phyloP scores from a whole-genome alignment of 352 stramenopile species.

The Nothophytophthora sp. region DNA sequence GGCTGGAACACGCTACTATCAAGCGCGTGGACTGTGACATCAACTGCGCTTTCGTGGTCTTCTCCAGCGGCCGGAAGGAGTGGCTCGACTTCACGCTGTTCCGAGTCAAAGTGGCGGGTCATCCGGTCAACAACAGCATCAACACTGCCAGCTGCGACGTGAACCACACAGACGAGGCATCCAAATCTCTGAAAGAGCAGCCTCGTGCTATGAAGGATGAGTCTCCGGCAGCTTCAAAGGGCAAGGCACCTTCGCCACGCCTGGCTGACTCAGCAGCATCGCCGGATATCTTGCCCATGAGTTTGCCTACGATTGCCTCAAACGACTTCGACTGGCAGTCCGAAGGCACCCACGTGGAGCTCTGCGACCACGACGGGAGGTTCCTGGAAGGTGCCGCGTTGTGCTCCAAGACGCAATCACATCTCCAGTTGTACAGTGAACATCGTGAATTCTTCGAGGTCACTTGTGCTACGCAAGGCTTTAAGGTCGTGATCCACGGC shows the following conservation, averaged over 20 bases:
- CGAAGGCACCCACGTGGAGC: conserved; percentile 50
- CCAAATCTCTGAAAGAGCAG: too few relatives aligned
- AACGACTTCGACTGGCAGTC: conserved; percentile 53
- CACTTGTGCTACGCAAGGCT: conserved; percentile 24
- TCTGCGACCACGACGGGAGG: conserved; percentile 28
- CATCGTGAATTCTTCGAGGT: conserved; percentile 54
- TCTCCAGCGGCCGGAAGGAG: conserved; percentile 46
- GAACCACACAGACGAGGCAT: too few relatives aligned
- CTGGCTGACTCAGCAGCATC: too few relatives aligned
- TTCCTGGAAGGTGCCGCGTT: conserved; percentile 58
- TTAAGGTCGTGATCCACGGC: conserved; percentile 63
- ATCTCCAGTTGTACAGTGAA: conserved; percentile 63
- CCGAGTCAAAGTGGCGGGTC: conserved; percentile 35
- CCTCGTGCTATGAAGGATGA: too few relatives aligned
- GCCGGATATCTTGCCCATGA: conserved; percentile 1
- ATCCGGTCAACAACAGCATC: neutral
- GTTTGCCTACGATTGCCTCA: conserved; percentile 5
- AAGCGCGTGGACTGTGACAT: conserved; percentile 54
- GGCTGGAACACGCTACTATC: conserved; percentile 26
- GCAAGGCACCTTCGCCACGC: too few relatives aligned
- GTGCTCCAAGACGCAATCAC: conserved; percentile 34
- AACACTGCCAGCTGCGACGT: too few relatives aligned
- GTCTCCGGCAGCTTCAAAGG: too few relatives aligned
- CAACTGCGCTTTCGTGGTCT: conserved; percentile 56
- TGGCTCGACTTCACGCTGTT: conserved; percentile 55